Conservation (phyloP, 1,139 yeast genomes). For the Nematodospora anomalae region DNA sequence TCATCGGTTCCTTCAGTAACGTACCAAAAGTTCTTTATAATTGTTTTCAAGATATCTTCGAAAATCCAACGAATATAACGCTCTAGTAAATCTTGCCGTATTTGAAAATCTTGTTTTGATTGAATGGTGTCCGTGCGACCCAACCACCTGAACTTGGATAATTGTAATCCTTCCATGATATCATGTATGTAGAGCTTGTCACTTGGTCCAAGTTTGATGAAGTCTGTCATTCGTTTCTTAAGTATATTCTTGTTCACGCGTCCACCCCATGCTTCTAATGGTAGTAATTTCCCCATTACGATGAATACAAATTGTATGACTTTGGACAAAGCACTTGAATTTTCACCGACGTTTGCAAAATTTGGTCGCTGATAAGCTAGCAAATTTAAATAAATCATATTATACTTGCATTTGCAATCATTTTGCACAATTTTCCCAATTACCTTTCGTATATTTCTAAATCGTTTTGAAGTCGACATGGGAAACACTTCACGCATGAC, state of each 20-base stretch:
- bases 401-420: conserved; percentile 27
- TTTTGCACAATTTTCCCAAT: conserved; percentile 16
- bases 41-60: conserved; percentile 40
- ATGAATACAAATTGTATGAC: conserved; percentile 44
- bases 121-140: conserved; percentile 25
- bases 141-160: conserved; percentile 51
- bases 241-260: conserved; percentile 46
- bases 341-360: conserved; percentile 15
- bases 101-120: conserved; percentile 38
- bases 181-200: conserved; percentile 27
- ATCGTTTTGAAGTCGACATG: conserved; percentile 6
- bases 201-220: conserved; percentile 39
- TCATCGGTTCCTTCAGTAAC: conserved; percentile 53
- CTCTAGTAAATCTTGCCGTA: conserved; percentile 32
- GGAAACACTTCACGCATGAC: conserved; percentile 1
- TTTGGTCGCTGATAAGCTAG: conserved; percentile 13
- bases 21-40: conserved; percentile 62
- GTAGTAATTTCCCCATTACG: conserved; percentile 50
- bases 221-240: conserved; percentile 32
- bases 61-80: conserved; percentile 63
- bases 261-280: conserved; percentile 57
- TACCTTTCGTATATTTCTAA: conserved; percentile 6
- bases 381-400: conserved; percentile 11
- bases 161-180: conserved; percentile 29
- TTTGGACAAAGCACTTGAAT: conserved; percentile 21